Evolutionary conservation across 768 basidiomycete genomes (phyloP).

Genomic region (Lactarius evosmus): DNA sequence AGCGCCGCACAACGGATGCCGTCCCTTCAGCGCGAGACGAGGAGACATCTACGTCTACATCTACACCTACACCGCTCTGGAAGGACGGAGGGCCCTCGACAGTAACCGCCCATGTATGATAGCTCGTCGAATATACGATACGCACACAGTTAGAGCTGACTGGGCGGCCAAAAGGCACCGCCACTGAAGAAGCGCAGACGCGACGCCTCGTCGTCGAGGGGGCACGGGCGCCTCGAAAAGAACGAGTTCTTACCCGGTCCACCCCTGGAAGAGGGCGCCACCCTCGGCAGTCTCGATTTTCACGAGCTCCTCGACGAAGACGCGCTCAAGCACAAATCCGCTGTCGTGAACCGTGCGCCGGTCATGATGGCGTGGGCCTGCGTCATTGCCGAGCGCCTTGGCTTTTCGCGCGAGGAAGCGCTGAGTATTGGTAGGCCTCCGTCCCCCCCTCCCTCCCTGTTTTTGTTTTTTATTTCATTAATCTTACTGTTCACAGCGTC

Average conservation of each 20-base stretch:
- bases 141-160: not conserved
- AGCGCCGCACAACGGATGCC: constrained; percentile 13
- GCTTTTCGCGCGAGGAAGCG: constrained; percentile 86
- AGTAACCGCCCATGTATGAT: constrained; percentile 5
- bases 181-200: constrained; percentile 54
- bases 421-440: constrained; percentile 72
- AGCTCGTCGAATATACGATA: not conserved
- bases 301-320: constrained; percentile 70
- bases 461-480: not conserved
- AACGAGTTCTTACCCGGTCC: constrained; percentile 59
- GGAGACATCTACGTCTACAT: not conserved
- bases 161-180: constrained; percentile 26
- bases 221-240: constrained; percentile 41
- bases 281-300: constrained; percentile 61
- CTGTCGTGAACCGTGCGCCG: constrained; percentile 86
- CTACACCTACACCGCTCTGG: not conserved
- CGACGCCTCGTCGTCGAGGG: constrained; percentile 37
- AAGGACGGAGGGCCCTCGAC: constrained; percentile 15
- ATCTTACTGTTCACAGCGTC: constrained; percentile 53
- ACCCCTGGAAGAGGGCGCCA: constrained; percentile 48
- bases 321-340: constrained; percentile 56
- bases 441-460: not conserved
- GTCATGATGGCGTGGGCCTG: constrained; percentile 94
- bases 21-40: not conserved
- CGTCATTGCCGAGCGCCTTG: constrained; percentile 78